phyloP scores from a whole-genome alignment of 2,329 filamentous ascomycete species.

The Pseudogymnoascus sp. region DNA sequence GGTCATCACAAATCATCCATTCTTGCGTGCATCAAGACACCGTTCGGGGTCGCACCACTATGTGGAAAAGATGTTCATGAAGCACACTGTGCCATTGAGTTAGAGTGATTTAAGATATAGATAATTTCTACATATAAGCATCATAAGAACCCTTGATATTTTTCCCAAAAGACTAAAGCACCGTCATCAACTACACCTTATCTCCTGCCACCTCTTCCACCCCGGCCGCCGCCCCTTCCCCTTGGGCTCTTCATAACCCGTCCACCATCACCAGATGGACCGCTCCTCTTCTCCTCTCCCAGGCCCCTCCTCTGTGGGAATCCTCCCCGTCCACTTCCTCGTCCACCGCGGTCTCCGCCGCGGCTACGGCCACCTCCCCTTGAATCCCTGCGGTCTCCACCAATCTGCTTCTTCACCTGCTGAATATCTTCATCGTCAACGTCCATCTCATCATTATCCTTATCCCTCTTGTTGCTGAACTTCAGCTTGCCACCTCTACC shows the following conservation, averaged over 20 bases:
- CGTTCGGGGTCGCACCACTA: background rate
- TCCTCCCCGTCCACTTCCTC: conserved; percentile 35
- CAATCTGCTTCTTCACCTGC: conserved; percentile 41
- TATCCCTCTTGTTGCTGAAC: conserved; percentile 57
- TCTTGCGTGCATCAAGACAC: background rate
- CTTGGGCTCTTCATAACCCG: conserved; percentile 22
- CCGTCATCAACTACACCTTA: conserved; percentile 8
- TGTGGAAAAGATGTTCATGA: background rate
- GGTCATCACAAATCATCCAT: background rate
- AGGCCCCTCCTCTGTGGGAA: conserved; percentile 40
- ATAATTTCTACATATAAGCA: conserved; percentile 4
- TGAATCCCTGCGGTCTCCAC: conserved; percentile 23
- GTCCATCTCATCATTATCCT: conserved; percentile 44
- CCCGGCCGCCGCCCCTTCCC: conserved; percentile 6
- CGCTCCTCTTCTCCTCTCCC: conserved; percentile 31
- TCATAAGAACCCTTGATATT: conserved; percentile 6
- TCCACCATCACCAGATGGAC: conserved; percentile 16
- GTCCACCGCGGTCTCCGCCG: conserved; percentile 27
- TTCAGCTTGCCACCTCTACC: conserved; percentile 61
- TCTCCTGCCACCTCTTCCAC: conserved; percentile 23
- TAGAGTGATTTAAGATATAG: background rate
- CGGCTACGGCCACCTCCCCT: conserved; percentile 28
- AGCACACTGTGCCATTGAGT: background rate
- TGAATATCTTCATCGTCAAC: conserved; percentile 40
- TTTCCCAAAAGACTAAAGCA: conserved; percentile 4